Evolutionary conservation across 2,329 filamentous ascomycete species (phyloP), one percentile per base, ranked within the genome.

Genomic region (Aspergillus vadensis): DNA sequence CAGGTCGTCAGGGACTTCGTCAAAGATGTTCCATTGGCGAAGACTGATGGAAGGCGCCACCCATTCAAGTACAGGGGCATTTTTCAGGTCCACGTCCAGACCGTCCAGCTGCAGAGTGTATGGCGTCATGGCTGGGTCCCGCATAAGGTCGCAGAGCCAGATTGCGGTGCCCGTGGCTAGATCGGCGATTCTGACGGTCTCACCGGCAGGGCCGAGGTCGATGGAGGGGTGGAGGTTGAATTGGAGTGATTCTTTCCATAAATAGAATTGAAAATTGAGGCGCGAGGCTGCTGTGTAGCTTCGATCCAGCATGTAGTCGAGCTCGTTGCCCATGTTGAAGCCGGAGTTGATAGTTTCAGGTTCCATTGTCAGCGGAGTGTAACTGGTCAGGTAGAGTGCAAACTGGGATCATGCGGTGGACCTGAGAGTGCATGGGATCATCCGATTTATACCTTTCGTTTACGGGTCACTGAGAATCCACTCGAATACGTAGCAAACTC

Each of bases 151-250:
- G 5, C 17, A 25, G 17, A 57, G 55, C 55, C 55, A 57, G 17
- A 57, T 36, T 2, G 14, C 44, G 7, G 55, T 57, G 19, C 55
- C 55, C 2, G 43, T 50, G 7, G 55, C 55, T 5, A 57, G n/a
- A 21, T 57, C 55, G 3, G 55, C 55, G 8, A 57, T 51, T 36
- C 30, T 36, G 30, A 36, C 12, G 10, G 30, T 36, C 30, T 36
- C 5, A 14, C 30, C 30, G 7, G 27, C 1, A 30, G 23, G 19
- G 6, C 17, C 17, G 5, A 51, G 43, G 12, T 32, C 12, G 55
- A 57, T 57, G 2, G 55, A 57, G 5, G 47, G 55, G 8, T 57
- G 55, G 44, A 57, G 7, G 32, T 57, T 57, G 30, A 57, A 57
- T n/a, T 30, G 55, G 17, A 57, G 27, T 10, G 15, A 21, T 19